Evolutionary conservation across 306 rosid genomes (phyloP).

Genomic region (Dryas drummondii): DNA sequence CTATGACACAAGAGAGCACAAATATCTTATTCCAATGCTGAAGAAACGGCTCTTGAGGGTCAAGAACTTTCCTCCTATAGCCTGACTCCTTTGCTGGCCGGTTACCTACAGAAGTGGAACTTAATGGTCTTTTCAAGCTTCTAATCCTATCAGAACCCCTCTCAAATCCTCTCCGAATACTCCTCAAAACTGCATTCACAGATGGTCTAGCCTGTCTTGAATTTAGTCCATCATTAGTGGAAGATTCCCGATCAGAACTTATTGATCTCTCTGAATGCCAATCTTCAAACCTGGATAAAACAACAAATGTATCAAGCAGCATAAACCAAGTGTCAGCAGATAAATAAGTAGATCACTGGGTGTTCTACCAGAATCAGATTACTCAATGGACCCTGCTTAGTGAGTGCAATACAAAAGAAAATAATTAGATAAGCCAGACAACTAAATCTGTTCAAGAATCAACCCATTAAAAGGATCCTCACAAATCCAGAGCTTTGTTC

Average conservation of each 20-base stretch:
- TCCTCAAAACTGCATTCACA: slow-evolving; percentile 14
- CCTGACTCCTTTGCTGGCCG: slow-evolving; percentile 26
- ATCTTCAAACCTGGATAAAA: slow-evolving; percentile 53
- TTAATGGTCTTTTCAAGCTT: slow-evolving; percentile 8
- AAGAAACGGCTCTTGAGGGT: slow-evolving; percentile 78
- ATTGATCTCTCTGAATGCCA: slow-evolving; percentile 54
- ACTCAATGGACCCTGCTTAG: neutral
- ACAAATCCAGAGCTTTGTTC: neutral
- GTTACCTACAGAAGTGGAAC: slow-evolving; percentile 29
- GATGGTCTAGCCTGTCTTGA: slow-evolving; percentile 41
- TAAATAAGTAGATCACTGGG: neutral
- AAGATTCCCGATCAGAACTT: slow-evolving; percentile 31
- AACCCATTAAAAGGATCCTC: slow-evolving; percentile 5
- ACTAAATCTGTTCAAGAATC: neutral
- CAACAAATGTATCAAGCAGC: slow-evolving; percentile 4
- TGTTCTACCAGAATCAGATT: neutral
- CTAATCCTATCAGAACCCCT: slow-evolving; percentile 29
- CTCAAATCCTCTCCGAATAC: slow-evolving; percentile 25
- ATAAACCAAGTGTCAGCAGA: slow-evolving; percentile 9
- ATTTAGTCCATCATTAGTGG: slow-evolving; percentile 26
- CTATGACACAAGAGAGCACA: slow-evolving; percentile 67
- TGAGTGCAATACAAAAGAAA: neutral
- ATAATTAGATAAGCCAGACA: too few species aligned
- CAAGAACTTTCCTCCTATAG: slow-evolving; percentile 43
- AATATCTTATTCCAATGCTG: slow-evolving; percentile 86